A percentile compares a stretch with the other conserved stretches of the same genome.
Conservation (phyloP, 768 basidiomycete genomes). For the Leccinellum albellum region DNA sequence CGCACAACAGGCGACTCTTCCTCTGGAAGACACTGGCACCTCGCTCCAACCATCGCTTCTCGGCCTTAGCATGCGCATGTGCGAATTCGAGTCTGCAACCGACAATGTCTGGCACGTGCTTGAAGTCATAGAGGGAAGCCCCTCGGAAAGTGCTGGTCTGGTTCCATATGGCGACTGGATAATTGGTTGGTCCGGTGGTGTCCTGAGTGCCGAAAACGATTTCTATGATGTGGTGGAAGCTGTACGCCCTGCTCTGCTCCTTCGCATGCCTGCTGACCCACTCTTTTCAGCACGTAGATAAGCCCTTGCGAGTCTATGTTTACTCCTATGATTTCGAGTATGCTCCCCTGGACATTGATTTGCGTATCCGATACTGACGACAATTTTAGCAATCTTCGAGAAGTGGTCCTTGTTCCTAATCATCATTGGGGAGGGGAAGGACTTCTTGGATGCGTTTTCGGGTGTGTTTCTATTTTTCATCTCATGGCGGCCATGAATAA, state of each 20-base stretch:
- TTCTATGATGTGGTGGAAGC: constrained; percentile 96
- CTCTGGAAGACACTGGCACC: constrained; percentile 38
- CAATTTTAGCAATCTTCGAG: constrained; percentile 70
- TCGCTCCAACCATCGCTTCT: constrained; percentile 80
- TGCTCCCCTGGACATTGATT: constrained; percentile 27
- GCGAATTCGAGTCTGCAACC: constrained; percentile 81
- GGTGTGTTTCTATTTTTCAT: constrained; percentile 47
- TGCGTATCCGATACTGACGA: constrained; percentile 7
- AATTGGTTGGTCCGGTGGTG: constrained; percentile 93
- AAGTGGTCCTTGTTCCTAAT: constrained; percentile 93
- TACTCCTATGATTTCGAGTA: constrained; percentile 98
- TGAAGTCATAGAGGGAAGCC: constrained; percentile 93
- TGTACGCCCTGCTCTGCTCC: constrained; percentile 41
- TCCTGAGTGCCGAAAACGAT: constrained; percentile 85
- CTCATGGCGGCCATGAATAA: not conserved
- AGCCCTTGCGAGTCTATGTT: constrained; percentile 89
- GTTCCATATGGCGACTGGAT: constrained; percentile 85
- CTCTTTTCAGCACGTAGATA: constrained; percentile 78
- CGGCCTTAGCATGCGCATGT: constrained; percentile 90
- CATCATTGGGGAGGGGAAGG: constrained; percentile 98
- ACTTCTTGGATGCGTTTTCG: constrained; percentile 91
- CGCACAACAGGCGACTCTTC: constrained; percentile 34
- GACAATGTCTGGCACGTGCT: constrained; percentile 99
- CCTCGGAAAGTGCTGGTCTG: constrained; percentile 93
- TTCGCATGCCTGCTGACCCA: not conserved